phyloP scores from a whole-genome alignment of 2,329 filamentous ascomycete species.

The Colletotrichum abscissum region DNA sequence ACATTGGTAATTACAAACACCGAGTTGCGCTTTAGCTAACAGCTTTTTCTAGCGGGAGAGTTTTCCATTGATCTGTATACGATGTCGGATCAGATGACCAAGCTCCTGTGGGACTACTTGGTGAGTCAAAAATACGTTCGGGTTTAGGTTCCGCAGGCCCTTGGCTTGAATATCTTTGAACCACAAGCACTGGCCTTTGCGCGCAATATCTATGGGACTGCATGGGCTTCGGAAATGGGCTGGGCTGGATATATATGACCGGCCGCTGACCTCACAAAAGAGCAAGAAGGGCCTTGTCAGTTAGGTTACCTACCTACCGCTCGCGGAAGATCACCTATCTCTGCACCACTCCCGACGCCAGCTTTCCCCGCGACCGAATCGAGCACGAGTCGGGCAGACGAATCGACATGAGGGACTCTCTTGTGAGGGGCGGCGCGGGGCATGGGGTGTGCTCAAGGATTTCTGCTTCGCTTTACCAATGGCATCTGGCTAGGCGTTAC shows the following conservation, averaged over 20 bases:
- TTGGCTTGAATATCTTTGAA: not conserved
- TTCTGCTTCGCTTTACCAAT: conserved; percentile 25
- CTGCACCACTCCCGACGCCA: conserved; percentile 6
- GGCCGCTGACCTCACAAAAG: conserved; percentile 39
- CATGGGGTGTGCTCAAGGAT: not conserved
- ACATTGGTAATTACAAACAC: not conserved
- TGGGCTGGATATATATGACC: conserved; percentile 11
- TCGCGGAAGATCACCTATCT: conserved; percentile 13
- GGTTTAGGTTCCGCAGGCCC: not conserved
- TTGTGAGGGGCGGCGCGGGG: not conserved
- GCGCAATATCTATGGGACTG: not conserved
- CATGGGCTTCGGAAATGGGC: not conserved
- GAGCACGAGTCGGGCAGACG: conserved; percentile 5
- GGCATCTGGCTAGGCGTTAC: conserved; percentile 37
- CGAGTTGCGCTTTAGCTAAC: conserved; percentile 45
- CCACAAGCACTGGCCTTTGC: not conserved
- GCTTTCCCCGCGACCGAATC: not conserved
- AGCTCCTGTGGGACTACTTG: conserved; percentile 94
- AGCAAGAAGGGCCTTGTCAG: conserved; percentile 55
- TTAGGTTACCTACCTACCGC: conserved; percentile 37
- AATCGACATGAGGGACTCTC: conserved; percentile 8
- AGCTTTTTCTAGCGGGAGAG: conserved; percentile 77
- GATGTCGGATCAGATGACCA: conserved; percentile 88
- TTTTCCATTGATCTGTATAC: conserved; percentile 99
- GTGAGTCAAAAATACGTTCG: conserved; percentile 46